A percentile compares a stretch with the other conserved stretches of the same genome.
Evolutionary conservation across 768 basidiomycete genomes (phyloP).

Genomic region (Tulasnella sp.): DNA sequence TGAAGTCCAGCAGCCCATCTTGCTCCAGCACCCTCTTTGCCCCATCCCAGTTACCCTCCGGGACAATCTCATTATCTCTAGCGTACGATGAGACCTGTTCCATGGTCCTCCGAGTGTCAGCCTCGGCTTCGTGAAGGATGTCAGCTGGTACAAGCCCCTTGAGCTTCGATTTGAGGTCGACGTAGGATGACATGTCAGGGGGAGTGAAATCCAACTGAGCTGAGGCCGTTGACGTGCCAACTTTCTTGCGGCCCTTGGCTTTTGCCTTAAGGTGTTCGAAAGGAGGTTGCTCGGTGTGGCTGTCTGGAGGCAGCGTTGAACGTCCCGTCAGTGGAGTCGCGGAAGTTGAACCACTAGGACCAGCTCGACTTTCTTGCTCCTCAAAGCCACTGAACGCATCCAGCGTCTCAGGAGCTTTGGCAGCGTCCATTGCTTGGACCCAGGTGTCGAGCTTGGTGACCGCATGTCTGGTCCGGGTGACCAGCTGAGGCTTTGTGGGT

Average conservation of each 20-base stretch:
- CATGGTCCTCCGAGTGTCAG: conserved; percentile 19
- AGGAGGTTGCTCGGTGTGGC: not conserved
- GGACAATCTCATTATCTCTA: conserved; percentile 1
- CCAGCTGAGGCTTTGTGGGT: conserved; percentile 11
- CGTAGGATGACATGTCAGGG: conserved; percentile 14
- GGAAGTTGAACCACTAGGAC: not conserved
- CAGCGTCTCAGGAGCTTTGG: not conserved
- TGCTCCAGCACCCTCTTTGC: conserved; percentile 22
- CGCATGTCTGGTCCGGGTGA: conserved; percentile 7
- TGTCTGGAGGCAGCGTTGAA: not conserved
- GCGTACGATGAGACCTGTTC: conserved; percentile 3
- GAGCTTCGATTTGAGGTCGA: conserved; percentile 8
- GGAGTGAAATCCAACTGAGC: conserved; percentile 8
- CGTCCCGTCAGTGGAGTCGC: not conserved
- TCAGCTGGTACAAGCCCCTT: conserved; percentile 9
- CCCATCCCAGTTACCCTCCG: conserved; percentile 15
- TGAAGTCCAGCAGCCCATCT: conserved; percentile 21
- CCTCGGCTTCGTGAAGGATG: conserved; percentile 15
- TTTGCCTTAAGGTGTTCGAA: not conserved
- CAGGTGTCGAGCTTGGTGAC: conserved; percentile 20
- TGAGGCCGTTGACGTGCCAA: not conserved
- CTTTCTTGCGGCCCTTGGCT: not conserved
- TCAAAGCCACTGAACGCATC: not conserved
- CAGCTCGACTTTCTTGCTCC: not conserved
- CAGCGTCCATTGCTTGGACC: conserved; percentile 17